Conservation (phyloP, 192 early-diverging fungal genomes). For the Podila epicladia region DNA sequence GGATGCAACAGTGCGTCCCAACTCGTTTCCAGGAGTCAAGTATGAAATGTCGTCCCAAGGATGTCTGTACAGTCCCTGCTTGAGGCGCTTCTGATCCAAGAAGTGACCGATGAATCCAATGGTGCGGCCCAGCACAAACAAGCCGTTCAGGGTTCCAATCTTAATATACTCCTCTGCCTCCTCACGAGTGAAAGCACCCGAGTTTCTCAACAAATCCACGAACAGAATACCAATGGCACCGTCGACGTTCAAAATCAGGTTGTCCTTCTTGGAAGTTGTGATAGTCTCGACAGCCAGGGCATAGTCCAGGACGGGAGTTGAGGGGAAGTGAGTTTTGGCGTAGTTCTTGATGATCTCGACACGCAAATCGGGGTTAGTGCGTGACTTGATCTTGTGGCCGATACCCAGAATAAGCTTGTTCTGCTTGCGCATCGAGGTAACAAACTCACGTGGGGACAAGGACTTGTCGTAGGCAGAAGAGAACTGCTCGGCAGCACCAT, state of each 20-base stretch:
- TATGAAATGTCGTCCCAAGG: constrained; percentile 98
- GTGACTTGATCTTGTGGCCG: constrained; percentile 99
- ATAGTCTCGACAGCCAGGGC: constrained; percentile 94
- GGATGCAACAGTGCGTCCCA: constrained; percentile 51
- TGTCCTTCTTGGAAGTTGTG: constrained; percentile 98
- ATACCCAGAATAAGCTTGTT: constrained; percentile 99
- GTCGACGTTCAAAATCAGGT: constrained; percentile 95
- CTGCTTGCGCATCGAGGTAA: constrained; percentile 92
- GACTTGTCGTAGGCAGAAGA: constrained; percentile 92
- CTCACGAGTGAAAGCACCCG: constrained; percentile 91
- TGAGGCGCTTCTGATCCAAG: constrained; percentile 97
- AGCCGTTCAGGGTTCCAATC: constrained; percentile 95
- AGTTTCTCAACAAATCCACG: constrained; percentile 93
- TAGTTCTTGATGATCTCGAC: constrained; percentile 96
- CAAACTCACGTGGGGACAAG: constrained; percentile 93
- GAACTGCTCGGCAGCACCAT: constrained; percentile 96
- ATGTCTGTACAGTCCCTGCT: constrained; percentile 98
- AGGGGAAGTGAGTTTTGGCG: constrained; percentile 88
- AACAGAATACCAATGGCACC: constrained; percentile 95
- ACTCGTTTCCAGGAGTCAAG: constrained; percentile 65
- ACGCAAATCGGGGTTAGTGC: constrained; percentile 98
- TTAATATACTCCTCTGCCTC: constrained; percentile 97
- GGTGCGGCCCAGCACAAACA: constrained; percentile 94
- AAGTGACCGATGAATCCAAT: constrained; percentile 99
- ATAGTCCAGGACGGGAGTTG: constrained; percentile 90